Conservation (phyloP, 768 basidiomycete species). For the Collybiopsis luxurians region DNA sequence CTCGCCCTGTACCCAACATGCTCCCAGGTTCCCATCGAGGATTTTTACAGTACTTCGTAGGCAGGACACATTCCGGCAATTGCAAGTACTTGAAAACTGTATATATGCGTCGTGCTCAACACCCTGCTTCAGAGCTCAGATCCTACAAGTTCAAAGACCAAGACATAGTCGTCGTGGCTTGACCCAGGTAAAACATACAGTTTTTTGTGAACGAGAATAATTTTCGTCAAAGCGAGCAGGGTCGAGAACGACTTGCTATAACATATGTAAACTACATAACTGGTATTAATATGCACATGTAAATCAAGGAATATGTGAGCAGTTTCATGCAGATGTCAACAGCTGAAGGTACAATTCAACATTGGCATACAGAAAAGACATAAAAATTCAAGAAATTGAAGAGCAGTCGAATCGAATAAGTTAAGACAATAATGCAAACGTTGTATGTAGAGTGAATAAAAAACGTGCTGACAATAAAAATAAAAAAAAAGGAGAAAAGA, state of each 20-base stretch:
- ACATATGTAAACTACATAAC: too few species aligned
- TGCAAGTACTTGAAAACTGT: too few species aligned
- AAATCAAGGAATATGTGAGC: too few species aligned
- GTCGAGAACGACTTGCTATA: too few species aligned
- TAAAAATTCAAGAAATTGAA: background rate
- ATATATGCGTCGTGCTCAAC: too few species aligned
- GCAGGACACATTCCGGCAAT: conserved; percentile 11
- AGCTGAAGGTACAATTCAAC: too few species aligned
- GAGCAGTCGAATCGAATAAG: background rate
- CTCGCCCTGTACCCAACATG: conserved; percentile 11
- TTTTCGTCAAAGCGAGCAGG: too few species aligned
- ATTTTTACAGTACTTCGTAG: conserved; percentile 12
- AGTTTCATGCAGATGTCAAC: too few species aligned
- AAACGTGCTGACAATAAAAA: background rate
- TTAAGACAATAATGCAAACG: conserved; percentile 6
- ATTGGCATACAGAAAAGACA: background rate
- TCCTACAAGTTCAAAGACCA: background rate
- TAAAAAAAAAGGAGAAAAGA: background rate
- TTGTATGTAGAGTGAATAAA: conserved; percentile 5
- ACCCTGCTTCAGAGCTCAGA: background rate
- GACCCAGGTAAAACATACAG: too few species aligned
- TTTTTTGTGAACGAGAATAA: too few species aligned
- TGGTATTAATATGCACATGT: too few species aligned
- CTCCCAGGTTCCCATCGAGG: conserved; percentile 15
- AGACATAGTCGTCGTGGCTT: too few species aligned